Base-by-base conservation (phyloP, 352 stramenopile genomes). In the Phytophthora capsici region DNA sequence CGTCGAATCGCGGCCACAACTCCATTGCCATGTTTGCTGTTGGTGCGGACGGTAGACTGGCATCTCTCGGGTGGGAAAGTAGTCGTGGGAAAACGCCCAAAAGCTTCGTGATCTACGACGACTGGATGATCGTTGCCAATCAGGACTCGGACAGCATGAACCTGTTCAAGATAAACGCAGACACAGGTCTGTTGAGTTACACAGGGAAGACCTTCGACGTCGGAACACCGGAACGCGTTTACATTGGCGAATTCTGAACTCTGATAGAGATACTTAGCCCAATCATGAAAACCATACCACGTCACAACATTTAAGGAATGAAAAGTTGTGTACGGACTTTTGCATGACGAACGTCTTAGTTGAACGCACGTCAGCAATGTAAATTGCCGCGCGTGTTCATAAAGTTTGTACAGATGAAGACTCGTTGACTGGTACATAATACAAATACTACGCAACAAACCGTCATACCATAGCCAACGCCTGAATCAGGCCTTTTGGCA, bases 1-100 rank as follows among this genome's bases (percentile, higher is more conserved):
- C 68, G n/a, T 88, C 80, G n/a, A 89, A 86, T 63, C 80, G 78
- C 46, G 73, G 68, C 20, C 76, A 89, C 69, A 65, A 89, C 56
- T 82, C 72, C 28, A 84, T 89, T 36, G 73, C 77, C 14, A 79
- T 82, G 14, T 89, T 84, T 62, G 46, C 49, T 17, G 48, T 89
- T 41, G 47, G 63, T 28, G 45, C 46, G 25, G 38, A 68, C 28
- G 72, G 69, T 10, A 60, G 66, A 44, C 51, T 86, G 44, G 64
- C 68, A 40, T 13, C 51, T 0, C 20, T 82, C 4, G 74, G 64
- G 25, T 69, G 66, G 58, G 66, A 78, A 45, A 51, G 23, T 10
- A 77, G 66, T 14, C 69, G 73, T 13, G 80, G 80, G 19, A 63
- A 76, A 40, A 72, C 49, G 1, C 80, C 80, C n/a, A 75, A 76